Percentiles rank a stretch among this genome's conserved stretches.
Conservation (phyloP, 495 filamentous ascomycete species). For the Alectoria sarmentosa region DNA sequence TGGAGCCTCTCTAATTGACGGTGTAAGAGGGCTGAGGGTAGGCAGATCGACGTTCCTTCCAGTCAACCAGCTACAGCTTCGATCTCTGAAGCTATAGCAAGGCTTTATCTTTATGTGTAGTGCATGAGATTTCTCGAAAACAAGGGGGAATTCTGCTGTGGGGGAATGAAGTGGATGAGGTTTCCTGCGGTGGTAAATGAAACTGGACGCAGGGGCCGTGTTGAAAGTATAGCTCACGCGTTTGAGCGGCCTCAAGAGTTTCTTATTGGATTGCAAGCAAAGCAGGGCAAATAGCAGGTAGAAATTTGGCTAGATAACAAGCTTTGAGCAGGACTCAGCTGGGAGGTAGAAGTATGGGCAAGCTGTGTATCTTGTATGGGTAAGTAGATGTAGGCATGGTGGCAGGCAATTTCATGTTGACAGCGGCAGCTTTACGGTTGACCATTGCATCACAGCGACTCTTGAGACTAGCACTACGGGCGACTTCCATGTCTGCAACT, state of each 20-base stretch:
- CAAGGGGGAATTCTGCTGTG: not conserved
- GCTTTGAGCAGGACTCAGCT: not conserved
- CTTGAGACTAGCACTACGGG: not conserved
- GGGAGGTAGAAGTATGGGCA: not conserved
- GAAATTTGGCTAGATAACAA: not conserved
- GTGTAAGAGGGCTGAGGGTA: not conserved
- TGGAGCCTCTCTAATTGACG: not conserved
- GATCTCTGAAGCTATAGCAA: not conserved
- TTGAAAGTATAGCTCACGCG: not conserved
- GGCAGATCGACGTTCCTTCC: not conserved
- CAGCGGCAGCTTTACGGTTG: not conserved
- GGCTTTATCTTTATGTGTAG: not conserved
- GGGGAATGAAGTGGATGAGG: not conserved
- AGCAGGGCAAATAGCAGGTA: not conserved
- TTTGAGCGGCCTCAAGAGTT: not conserved
- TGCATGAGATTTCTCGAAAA: not conserved
- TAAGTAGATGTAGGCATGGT: too few relatives aligned
- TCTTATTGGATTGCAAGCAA: not conserved
- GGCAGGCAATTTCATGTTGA: constrained; percentile 4
- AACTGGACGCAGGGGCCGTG: not conserved
- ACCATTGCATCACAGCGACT: not conserved
- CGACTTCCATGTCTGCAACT: not conserved
- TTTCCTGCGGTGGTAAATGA: not conserved
- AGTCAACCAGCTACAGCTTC: not conserved
- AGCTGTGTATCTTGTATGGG: not conserved